Conservation (phyloP, 2,329 filamentous ascomycete genomes). For the Aciculosporium take region DNA sequence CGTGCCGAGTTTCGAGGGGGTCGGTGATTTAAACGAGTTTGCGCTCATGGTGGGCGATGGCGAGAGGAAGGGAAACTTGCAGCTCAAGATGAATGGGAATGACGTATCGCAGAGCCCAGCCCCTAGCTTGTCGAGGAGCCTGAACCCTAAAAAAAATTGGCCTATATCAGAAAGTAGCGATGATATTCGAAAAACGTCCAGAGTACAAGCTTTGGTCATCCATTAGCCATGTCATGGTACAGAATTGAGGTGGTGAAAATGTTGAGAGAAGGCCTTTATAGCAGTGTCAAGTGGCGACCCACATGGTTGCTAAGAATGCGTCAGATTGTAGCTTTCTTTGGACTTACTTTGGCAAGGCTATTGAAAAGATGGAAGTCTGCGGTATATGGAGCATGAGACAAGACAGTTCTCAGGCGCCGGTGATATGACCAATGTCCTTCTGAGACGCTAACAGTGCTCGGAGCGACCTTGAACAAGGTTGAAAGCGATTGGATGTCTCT, state of each 20-base stretch:
- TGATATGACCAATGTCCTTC: background rate
- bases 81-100: background rate
- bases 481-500: background rate
- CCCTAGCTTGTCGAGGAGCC: background rate
- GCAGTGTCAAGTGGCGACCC: too few relatives aligned
- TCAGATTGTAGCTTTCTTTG: background rate
- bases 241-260: background rate
- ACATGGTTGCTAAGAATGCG: background rate
- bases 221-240: background rate
- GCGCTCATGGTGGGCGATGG: conserved; percentile 32
- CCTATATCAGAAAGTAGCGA: background rate
- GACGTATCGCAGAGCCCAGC: too few relatives aligned
- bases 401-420: conserved; percentile 15
- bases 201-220: background rate
- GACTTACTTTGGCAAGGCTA: background rate
- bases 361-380: conserved; percentile 10
- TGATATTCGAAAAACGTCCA: background rate
- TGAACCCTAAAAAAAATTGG: background rate
- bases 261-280: too few relatives aligned
- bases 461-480: background rate
- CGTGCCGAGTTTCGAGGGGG: conserved; percentile 37
- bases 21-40: conserved; percentile 32
- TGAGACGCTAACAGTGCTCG: background rate
- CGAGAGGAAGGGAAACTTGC: background rate
- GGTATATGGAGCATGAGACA: conserved; percentile 16